Evolutionary conservation across 768 basidiomycete genomes (phyloP), one percentile per base, ranked within the genome.

Genomic region (Artomyces pyxidatus): DNA sequence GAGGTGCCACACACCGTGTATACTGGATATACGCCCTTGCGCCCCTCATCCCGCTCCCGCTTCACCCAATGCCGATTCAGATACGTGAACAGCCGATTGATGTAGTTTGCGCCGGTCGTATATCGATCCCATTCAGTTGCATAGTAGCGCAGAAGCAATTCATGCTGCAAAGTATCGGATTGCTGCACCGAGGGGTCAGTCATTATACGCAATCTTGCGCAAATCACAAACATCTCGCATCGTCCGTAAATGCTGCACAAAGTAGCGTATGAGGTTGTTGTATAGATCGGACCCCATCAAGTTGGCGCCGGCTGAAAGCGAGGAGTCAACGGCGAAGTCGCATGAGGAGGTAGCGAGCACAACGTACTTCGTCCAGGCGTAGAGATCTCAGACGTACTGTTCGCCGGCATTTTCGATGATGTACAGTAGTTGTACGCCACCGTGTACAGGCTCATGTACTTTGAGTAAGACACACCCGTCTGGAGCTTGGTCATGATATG

Each of bases 1-100:
- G 35, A 40, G 23, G 44, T 11, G 29, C 61, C 4, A 69, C 85
- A 61, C 56, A 95, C 94, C 23, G 95, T 99, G 63, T 98, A 98
- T 17, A 99, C 90, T 1, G 83, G 83, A 69, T 97, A 98, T 19
- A 98, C 88, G 37, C 84, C 86, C 67, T 90, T 94, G 59, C 94
- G 75, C 14, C 96, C 96, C 65, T 98, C 95, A 59, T 98, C 95
- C 61, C 94, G 81, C 65, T 99, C 96, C 45, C 95, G 78, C 71
- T 94, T 95, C 38, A 99, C 95, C 96, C 96, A 99, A 68, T 98
- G 93, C 45, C 95, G 89, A 68, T 99, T 98, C 49, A 99, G 77
- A 70, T 98, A 98, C 2, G 91, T 94, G 72, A 98, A 98, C 29
- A 99, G 70, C 48, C 95, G 86, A 65, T 98, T 95, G 68, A 97